Evolutionary conservation across 2,329 filamentous ascomycete species (phyloP), one percentile per base, ranked within the genome.

Genomic region (Rosellinia necatrix): DNA sequence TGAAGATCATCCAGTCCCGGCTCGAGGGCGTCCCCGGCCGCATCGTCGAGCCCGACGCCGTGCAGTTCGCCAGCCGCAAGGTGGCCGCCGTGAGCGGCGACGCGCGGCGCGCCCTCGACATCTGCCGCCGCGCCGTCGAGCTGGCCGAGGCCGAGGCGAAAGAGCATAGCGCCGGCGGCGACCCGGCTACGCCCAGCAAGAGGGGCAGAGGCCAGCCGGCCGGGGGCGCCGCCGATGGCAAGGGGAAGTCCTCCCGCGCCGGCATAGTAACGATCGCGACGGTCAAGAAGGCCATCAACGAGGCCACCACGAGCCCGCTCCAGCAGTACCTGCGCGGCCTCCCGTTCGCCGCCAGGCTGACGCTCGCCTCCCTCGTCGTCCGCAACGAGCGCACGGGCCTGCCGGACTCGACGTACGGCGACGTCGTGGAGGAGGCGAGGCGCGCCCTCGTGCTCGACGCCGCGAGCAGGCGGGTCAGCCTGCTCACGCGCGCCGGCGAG

Each of bases 31-130:
- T 97, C 0, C 88, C 90, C 1, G 92, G 91, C 22, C 87, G 92
- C 63, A 89, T 99, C 40, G 93, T 99, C 35, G 91, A 97, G 59
- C 79, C 91, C 1, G 94, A 99, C 68, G 96, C 94, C 12, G 84
- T 99, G 46, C 93, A 97, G 74, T 99, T 99, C 69, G 94, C 94
- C 3, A 93, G 91, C 65, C 86, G 94, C 59, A 99, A 99, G 75
- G 94, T 99, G 27, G 94, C 94, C 4, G 93, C 94, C 34, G 96
- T 99, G 40, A 96, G 90, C 62, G 96, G 94, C 56, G 94, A 99
- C 68, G 94, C 94, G 15, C 83, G 94, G 53, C 86, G 94, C 61
- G 94, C 92, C 1, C 81, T 99, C 17, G 94, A 99, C 68, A 97
- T 99, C 57, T 99, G 96, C 72, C 85, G 94, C 25, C 85, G 94